phyloP scores from a whole-genome alignment of 1,139 yeast species.

The Trichomonascaceae sp. region DNA sequence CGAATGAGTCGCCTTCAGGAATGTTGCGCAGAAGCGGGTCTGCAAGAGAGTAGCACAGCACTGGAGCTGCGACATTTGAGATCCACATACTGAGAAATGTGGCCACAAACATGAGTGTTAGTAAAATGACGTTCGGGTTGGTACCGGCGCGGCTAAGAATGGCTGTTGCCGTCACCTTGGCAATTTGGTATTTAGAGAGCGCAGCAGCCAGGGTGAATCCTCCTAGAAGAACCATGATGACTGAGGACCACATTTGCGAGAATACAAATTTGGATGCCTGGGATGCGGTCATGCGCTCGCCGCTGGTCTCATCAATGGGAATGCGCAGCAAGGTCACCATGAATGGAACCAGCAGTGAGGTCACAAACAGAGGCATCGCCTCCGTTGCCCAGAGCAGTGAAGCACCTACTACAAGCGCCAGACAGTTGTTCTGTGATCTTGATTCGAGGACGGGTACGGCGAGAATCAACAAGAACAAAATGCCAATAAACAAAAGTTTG shows the following conservation, averaged over 20 bases:
- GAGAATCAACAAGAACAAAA: constrained; percentile 37
- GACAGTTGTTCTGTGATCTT: constrained; percentile 55
- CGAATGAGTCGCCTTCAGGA: constrained; percentile 65
- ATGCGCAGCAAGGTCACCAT: constrained; percentile 63
- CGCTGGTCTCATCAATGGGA: constrained; percentile 41
- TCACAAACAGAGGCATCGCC: constrained; percentile 76
- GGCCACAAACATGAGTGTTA: constrained; percentile 77
- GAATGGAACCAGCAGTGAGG: constrained; percentile 71
- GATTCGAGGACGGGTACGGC: constrained; percentile 48
- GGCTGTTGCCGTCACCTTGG: constrained; percentile 70
- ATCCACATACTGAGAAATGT: constrained; percentile 89
- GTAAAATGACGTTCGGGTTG: constrained; percentile 60
- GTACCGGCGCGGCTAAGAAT: constrained; percentile 77
- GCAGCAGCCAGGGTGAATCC: constrained; percentile 95
- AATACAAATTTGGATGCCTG: constrained; percentile 68
- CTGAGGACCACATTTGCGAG: constrained; percentile 89
- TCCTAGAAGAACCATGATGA: constrained; percentile 75
- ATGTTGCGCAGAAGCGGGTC: constrained; percentile 77
- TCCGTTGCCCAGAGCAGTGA: constrained; percentile 92
- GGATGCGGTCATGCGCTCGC: constrained; percentile 39
- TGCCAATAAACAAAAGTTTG: constrained; percentile 30
- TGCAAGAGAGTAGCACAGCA: constrained; percentile 74
- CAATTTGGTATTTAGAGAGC: constrained; percentile 76
- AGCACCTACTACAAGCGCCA: constrained; percentile 67
- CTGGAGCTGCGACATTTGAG: constrained; percentile 94